Conservation (phyloP, 805 yeast genomes). For the Saccharomycodes ludwigii region DNA sequence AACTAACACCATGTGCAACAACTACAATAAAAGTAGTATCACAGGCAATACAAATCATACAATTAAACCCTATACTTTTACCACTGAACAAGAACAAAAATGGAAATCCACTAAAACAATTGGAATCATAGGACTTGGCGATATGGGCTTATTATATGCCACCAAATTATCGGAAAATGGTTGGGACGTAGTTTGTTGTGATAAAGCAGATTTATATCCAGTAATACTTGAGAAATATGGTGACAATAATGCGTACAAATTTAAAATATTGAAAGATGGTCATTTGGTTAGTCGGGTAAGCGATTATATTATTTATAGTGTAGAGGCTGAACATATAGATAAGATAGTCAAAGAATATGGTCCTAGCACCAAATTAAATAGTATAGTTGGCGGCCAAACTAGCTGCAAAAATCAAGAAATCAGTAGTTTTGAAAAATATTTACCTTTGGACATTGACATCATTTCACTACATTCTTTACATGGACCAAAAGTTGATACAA, state of each 20-base stretch:
- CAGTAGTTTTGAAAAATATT: slow-evolving; percentile 60
- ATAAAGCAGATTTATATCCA: slow-evolving; percentile 48
- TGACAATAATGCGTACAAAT: slow-evolving; percentile 22
- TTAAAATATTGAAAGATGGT: slow-evolving; percentile 63
- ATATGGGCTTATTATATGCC: slow-evolving; percentile 91
- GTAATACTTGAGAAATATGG: slow-evolving; percentile 21
- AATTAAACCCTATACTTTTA: background rate
- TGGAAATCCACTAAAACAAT: slow-evolving; percentile 42
- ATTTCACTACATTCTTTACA: slow-evolving; percentile 85
- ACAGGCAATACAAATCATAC: background rate
- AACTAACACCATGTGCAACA: no score
- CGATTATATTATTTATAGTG: slow-evolving; percentile 81
- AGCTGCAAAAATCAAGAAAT: slow-evolving; percentile 91
- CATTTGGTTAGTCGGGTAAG: slow-evolving; percentile 69
- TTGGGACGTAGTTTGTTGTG: slow-evolving; percentile 85
- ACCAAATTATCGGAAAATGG: slow-evolving; percentile 66
- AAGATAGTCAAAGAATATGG: slow-evolving; percentile 68
- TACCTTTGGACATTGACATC: slow-evolving; percentile 74
- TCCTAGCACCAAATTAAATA: slow-evolving; percentile 76
- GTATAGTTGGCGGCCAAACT: slow-evolving; percentile 96
- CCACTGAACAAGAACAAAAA: slow-evolving; percentile 11
- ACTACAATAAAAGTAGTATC: no score
- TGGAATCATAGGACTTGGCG: slow-evolving; percentile 94
- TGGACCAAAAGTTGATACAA: slow-evolving; percentile 82
- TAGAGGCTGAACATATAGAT: slow-evolving; percentile 79